Base-by-base conservation (phyloP, 73 alveolate species). In the Blepharisma japonicum region DNA sequence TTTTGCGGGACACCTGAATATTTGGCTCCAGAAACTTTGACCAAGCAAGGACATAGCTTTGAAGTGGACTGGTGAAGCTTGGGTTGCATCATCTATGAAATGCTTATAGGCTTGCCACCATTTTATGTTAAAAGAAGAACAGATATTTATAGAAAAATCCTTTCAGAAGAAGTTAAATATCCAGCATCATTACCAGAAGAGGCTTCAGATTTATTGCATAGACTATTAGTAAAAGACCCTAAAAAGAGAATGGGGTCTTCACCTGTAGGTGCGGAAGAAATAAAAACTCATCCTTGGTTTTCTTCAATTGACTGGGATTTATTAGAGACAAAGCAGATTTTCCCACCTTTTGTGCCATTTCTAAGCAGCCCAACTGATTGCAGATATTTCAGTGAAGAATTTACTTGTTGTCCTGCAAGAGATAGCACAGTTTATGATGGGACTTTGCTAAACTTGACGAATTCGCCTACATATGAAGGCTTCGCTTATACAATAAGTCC, bases 271-370 rank as follows among this genome's bases (percentile, higher is more conserved):
- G 50, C 71, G 9, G 74, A 76, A 55, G 86, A 86, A 11, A 89
- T 94, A 4, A 92, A 92, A 80, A 53, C 48, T 25, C 97, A 92
- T 84, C 90, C 82, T 20, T 90, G 77, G 70, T 90, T 90, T 77
- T 38, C 77, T 23, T 80, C 42, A 20, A 50, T 91, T 20, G 93
- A 91, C 80, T 91, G 94, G 93, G 88, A 92, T 55, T 77, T 77
- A 61, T 54, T 94, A 55, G 53, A 68, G 11, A 74, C 82, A 6
- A 87, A 89, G 81, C 68, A 89, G 71, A 56, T 87, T 25, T 51
- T 68, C 78, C 98, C 98, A 8, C 98, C 98, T 11, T 94, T 85
- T 83, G 81, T 78, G 55, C 98, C 98, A 8, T 80, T 77, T 9
- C 71, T 91, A 18, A 81, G 88, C 55, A 77, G 81, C 55, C 85